These are phyloP conservation scores for Erodium trifolium DNA, from an alignment of 441 rosid species.

Conservation along the genomic window DNA sequence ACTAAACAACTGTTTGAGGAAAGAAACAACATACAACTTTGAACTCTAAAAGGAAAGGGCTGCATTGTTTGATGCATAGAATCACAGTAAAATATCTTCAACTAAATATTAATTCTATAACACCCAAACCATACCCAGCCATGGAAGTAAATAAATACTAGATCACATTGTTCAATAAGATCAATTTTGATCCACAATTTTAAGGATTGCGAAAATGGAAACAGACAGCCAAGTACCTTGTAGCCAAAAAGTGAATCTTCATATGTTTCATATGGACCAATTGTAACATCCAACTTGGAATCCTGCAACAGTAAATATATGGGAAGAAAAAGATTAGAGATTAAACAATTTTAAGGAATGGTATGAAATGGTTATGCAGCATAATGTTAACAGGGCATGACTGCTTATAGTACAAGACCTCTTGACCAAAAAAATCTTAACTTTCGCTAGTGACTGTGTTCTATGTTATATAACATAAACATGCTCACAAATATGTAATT, in stretches of 20 bases:
- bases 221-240: conserved; percentile 46
- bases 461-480: neutral
- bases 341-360: neutral
- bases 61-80: neutral
- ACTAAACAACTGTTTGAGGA: neutral
- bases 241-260: conserved; percentile 79
- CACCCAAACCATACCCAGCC: neutral
- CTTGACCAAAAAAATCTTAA: neutral
- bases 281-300: conserved; percentile 80
- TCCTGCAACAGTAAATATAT: conserved; percentile 35
- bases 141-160: neutral
- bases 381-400: neutral
- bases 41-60: neutral
- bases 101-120: neutral
- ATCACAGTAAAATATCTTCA: neutral
- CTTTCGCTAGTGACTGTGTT: neutral
- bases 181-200: neutral
- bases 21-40: neutral
- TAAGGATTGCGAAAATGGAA: conserved; percentile 6
- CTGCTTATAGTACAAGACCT: neutral
- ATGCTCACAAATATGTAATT: neutral
- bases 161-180: conserved; percentile 3
- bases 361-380: neutral
- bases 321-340: neutral
- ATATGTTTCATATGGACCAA: conserved; percentile 95